Evolutionary conservation across 768 basidiomycete genomes (phyloP).

Genomic region (Lactarius pseudohatsudake): DNA sequence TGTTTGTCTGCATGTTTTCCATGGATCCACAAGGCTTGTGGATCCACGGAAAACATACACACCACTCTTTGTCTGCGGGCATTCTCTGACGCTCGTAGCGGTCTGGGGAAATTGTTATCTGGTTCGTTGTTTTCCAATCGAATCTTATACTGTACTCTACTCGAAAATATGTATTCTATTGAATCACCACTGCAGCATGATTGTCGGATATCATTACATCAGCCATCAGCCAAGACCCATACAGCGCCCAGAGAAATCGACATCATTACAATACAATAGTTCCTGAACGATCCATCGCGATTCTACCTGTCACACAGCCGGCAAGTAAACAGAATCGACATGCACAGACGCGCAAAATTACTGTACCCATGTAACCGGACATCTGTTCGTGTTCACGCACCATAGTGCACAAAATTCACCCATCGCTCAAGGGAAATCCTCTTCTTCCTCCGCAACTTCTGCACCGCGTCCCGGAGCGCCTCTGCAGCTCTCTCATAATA

Average conservation of each 20-base stretch:
- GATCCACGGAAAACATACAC: too few relatives aligned
- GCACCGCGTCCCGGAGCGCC: neutral
- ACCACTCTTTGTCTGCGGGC: too few relatives aligned
- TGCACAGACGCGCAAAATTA: neutral
- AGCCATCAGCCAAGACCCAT: neutral
- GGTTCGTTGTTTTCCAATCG: too few relatives aligned
- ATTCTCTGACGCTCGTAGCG: too few relatives aligned
- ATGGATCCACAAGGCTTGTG: too few relatives aligned
- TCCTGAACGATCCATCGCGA: neutral
- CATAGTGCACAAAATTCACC: neutral
- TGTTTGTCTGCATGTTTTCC: too few relatives aligned
- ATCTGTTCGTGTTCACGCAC: neutral
- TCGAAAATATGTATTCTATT: too few relatives aligned
- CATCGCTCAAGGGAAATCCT: neutral
- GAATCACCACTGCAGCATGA: too few relatives aligned
- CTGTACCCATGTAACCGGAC: neutral
- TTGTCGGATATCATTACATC: too few relatives aligned
- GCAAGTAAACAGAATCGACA: neutral
- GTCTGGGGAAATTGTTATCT: too few relatives aligned
- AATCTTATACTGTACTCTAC: too few relatives aligned
- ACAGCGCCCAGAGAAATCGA: neutral
- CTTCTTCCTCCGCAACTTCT: constrained; percentile 5
- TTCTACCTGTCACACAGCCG: neutral
- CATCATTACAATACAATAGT: neutral
- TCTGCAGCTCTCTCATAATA: neutral